A percentile compares a stretch with the other conserved stretches of the same genome.
phyloP scores from a whole-genome alignment of 495 filamentous ascomycete genomes.

The Geoglossum glabrum region DNA sequence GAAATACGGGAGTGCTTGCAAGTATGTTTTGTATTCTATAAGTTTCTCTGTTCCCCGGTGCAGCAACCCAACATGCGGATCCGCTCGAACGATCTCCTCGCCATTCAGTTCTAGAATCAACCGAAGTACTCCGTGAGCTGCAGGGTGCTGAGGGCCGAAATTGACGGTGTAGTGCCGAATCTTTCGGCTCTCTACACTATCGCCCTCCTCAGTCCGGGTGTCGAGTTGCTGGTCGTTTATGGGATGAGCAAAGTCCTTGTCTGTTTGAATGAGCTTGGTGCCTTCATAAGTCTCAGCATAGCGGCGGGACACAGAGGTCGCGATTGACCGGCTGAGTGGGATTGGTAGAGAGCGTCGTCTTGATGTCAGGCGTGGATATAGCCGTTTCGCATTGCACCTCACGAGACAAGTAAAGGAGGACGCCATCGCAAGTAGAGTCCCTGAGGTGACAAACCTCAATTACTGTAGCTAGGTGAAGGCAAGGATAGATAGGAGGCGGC shows the following conservation, averaged over 20 bases:
- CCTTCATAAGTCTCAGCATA: conserved; percentile 36
- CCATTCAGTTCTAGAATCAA: conserved; percentile 96
- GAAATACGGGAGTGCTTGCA: conserved; percentile 96
- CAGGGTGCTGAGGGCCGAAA: conserved; percentile 97
- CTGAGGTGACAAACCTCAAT: conserved; percentile 1
- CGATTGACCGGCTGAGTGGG: conserved; percentile 37
- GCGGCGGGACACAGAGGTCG: conserved; percentile 42
- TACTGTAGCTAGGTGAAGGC: background rate
- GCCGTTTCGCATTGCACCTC: conserved; percentile 41
- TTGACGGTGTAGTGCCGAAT: conserved; percentile 99
- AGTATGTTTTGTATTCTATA: conserved; percentile 98
- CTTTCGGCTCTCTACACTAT: conserved; percentile 48
- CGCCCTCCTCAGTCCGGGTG: conserved; percentile 28
- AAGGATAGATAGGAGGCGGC: background rate
- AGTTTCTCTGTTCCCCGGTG: conserved; percentile 98
- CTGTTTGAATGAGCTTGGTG: conserved; percentile 37
- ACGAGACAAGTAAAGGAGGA: conserved; percentile 42
- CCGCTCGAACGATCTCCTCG: conserved; percentile 88
- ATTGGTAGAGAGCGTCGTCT: background rate
- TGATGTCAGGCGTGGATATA: conserved; percentile 25
- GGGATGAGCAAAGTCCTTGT: conserved; percentile 32
- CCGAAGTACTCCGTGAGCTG: conserved; percentile 93
- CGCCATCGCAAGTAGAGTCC: conserved; percentile 29
- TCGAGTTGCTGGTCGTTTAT: conserved; percentile 26
- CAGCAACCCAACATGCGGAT: conserved; percentile 91